Evolutionary conservation across 352 stramenopile genomes (phyloP).

Genomic region (Phytopythium ostracodes): DNA sequence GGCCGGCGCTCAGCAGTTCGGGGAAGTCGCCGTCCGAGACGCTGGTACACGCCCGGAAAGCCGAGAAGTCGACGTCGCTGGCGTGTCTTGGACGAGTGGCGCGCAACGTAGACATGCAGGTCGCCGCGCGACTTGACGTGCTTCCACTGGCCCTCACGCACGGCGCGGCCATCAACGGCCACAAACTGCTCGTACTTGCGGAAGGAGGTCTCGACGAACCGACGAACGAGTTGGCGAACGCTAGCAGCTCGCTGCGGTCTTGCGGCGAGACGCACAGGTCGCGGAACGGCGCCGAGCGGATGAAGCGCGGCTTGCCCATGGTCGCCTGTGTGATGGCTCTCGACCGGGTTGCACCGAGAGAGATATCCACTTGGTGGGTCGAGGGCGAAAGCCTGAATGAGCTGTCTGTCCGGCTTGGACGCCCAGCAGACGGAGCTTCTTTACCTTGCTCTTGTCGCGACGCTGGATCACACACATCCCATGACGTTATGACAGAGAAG

Average conservation of each 20-base stretch:
- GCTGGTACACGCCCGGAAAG: neutral
- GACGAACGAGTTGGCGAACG: conserved; percentile 9
- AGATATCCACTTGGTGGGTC: neutral
- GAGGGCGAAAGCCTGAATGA: neutral
- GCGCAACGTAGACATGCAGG: conserved; percentile 4
- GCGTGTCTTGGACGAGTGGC: neutral
- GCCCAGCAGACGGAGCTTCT: too few relatives aligned
- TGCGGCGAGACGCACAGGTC: conserved; percentile 5
- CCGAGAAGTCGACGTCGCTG: neutral
- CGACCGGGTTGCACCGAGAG: neutral
- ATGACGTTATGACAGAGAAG: neutral
- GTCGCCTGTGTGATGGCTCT: too few relatives aligned
- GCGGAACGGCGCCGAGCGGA: neutral
- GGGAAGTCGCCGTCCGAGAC: conserved; percentile 16
- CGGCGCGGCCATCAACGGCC: neutral
- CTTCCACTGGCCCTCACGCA: conserved; percentile 2
- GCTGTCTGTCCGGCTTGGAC: too few relatives aligned
- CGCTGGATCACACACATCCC: too few relatives aligned
- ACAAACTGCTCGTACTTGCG: conserved; percentile 7
- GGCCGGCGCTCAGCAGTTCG: conserved; percentile 35
- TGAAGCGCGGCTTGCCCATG: conserved; percentile 7
- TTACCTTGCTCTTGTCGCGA: neutral
- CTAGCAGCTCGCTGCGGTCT: conserved; percentile 1
- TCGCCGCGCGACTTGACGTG: conserved; percentile 6
- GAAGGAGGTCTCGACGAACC: conserved; percentile 8